Evolutionary conservation across 352 stramenopile genomes (phyloP).

Genomic region (Globisporangium spinosum): DNA sequence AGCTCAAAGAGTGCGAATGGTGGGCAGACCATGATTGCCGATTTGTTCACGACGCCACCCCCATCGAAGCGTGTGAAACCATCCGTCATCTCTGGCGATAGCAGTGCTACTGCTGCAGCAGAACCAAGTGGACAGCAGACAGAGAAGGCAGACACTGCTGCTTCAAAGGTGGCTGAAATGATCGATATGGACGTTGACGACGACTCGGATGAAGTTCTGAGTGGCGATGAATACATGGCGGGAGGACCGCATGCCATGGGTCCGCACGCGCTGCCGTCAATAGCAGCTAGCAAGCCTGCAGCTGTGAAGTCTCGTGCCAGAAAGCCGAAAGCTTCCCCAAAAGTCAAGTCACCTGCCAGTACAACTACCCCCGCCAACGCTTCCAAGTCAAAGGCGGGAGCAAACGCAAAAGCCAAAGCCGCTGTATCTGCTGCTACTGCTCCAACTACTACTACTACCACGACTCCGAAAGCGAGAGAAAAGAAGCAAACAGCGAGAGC

Average conservation of each 20-base stretch:
- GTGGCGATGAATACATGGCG: constrained; percentile 7
- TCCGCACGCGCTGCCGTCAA: background rate
- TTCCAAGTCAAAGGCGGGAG: background rate
- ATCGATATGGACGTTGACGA: background rate
- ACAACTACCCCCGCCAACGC: background rate
- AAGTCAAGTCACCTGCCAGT: background rate
- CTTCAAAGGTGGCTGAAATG: background rate
- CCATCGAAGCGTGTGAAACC: constrained; percentile 14
- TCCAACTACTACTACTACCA: background rate
- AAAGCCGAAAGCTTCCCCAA: background rate
- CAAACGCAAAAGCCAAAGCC: constrained; percentile 1
- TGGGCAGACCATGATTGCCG: background rate
- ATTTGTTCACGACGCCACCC: constrained; percentile 20
- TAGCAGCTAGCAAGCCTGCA: background rate
- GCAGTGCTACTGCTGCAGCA: background rate
- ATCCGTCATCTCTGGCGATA: background rate
- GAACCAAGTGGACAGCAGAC: constrained; percentile 1
- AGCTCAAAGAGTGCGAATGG: background rate
- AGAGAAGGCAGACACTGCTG: background rate
- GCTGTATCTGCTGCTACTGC: background rate
- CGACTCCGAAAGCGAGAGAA: constrained; percentile 1
- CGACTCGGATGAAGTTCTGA: constrained; percentile 13
- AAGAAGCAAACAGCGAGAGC: constrained; percentile 22
- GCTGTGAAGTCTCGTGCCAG: background rate
- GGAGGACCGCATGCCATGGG: constrained; percentile 7